These are phyloP conservation scores for Paraurostyla sp. DNA, from an alignment of 73 alveolate genomes.

Conservation along the genomic window DNA sequence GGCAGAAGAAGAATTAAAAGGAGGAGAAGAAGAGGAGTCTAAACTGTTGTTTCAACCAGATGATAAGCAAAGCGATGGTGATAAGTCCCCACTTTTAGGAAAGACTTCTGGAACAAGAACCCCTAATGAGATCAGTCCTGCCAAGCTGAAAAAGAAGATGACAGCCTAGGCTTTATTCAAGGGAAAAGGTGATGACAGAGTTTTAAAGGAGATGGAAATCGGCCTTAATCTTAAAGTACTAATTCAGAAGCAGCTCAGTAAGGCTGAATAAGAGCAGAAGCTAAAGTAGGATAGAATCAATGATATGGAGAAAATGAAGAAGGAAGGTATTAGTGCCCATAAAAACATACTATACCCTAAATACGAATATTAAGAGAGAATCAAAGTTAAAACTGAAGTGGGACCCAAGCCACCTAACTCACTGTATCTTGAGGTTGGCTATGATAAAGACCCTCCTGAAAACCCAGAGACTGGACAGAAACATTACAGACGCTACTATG, in stretches of 20 bases:
- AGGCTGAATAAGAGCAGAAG: neutral
- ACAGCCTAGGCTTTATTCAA: neutral
- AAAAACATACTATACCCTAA: constrained; percentile 33
- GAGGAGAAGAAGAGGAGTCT: too few species aligned
- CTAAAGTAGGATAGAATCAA: neutral
- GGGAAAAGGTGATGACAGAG: neutral
- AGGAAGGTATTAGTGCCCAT: constrained; percentile 27
- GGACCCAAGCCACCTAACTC: constrained; percentile 27
- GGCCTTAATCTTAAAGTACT: constrained; percentile 4
- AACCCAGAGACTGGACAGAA: constrained; percentile 41
- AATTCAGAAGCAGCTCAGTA: neutral
- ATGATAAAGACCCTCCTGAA: neutral
- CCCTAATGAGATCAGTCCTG: neutral
- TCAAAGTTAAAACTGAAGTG: neutral
- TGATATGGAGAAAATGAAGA: constrained; percentile 16
- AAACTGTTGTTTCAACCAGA: too few species aligned
- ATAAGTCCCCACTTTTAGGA: too few species aligned
- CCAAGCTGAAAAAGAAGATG: neutral
- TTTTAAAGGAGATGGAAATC: neutral
- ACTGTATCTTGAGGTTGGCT: constrained; percentile 14
- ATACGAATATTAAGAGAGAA: constrained; percentile 38
- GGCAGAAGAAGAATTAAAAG: constrained; percentile 10
- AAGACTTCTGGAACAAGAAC: too few species aligned
- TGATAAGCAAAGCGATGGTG: too few species aligned
- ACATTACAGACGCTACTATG: constrained; percentile 90